phyloP scores from a whole-genome alignment of 2,329 filamentous ascomycete genomes.

The Fusarium sp. region DNA sequence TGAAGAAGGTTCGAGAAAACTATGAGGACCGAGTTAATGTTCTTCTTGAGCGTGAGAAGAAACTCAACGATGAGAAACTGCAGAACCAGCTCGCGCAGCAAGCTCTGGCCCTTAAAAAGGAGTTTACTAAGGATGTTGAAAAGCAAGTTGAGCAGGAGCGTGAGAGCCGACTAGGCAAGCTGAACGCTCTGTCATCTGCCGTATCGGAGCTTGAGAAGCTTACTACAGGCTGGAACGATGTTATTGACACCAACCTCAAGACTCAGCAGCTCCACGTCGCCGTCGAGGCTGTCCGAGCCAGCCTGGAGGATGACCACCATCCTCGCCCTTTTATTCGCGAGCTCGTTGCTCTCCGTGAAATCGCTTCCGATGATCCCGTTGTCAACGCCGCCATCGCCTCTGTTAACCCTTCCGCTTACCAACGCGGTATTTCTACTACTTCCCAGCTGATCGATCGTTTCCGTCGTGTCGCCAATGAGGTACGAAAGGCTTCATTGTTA shows the following conservation, averaged over 20 bases:
- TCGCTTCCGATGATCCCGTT: slow-evolving; percentile 84
- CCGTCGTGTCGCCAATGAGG: slow-evolving; percentile 89
- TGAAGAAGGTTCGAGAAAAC: slow-evolving; percentile 78
- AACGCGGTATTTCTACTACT: slow-evolving; percentile 85
- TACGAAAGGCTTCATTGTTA: slow-evolving; percentile 91
- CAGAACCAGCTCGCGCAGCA: slow-evolving; percentile 91
- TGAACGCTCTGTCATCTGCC: slow-evolving; percentile 80
- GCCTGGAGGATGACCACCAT: slow-evolving; percentile 76
- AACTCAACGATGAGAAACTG: slow-evolving; percentile 84
- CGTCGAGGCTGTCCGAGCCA: slow-evolving; percentile 89
- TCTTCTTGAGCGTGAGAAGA: slow-evolving; percentile 81
- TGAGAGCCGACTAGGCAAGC: slow-evolving; percentile 84
- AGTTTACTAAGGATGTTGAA: slow-evolving; percentile 83
- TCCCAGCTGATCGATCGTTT: slow-evolving; percentile 95
- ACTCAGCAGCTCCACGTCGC: slow-evolving; percentile 97
- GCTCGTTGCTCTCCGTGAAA: slow-evolving; percentile 93
- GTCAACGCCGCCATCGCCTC: slow-evolving; percentile 96
- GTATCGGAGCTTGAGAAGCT: slow-evolving; percentile 89
- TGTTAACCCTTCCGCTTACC: slow-evolving; percentile 93
- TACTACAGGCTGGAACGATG: slow-evolving; percentile 88
- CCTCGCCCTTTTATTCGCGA: slow-evolving; percentile 91
- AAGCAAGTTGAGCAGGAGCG: slow-evolving; percentile 89
- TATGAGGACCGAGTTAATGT: slow-evolving; percentile 85
- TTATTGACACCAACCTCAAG: slow-evolving; percentile 89
- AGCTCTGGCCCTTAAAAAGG: slow-evolving; percentile 86